A percentile compares a stretch with the other conserved stretches of the same genome.
Conservation (phyloP, 2,329 filamentous ascomycete genomes). For the Epichloe bromicola region DNA sequence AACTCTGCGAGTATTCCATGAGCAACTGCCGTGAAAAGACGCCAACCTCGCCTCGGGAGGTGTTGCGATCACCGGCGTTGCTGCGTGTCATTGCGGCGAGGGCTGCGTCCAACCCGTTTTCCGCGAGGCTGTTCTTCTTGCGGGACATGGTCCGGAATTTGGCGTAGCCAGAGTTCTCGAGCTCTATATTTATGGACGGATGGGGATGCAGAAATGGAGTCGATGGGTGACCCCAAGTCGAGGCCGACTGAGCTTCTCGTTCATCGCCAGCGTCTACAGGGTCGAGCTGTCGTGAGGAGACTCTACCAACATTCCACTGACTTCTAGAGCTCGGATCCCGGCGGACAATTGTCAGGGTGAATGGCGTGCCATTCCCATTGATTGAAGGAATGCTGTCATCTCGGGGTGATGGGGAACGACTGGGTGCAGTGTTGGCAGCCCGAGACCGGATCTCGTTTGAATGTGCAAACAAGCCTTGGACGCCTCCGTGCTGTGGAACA, state of each 20-base stretch:
- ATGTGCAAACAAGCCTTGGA: not conserved
- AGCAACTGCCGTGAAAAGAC: constrained; percentile 41
- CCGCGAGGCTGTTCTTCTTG: constrained; percentile 18
- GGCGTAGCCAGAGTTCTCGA: constrained; percentile 43
- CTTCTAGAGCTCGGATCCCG: constrained; percentile 54
- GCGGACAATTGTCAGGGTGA: constrained; percentile 54
- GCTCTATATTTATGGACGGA: constrained; percentile 36
- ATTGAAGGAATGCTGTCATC: constrained; percentile 17
- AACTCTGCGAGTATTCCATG: constrained; percentile 43
- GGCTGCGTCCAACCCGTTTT: constrained; percentile 11
- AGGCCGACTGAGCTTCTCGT: constrained; percentile 12
- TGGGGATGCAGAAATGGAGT: constrained; percentile 6
- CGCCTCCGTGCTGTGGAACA: not conserved
- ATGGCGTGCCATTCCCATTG: constrained; percentile 26
- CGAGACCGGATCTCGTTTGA: not conserved
- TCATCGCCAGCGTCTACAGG: constrained; percentile 12
- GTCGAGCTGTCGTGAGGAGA: constrained; percentile 42
- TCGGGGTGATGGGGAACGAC: constrained; percentile 25
- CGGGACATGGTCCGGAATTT: constrained; percentile 40
- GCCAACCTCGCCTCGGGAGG: constrained; percentile 8
- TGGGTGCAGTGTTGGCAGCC: not conserved
- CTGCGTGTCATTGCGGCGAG: constrained; percentile 5
- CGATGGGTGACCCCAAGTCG: constrained; percentile 1
- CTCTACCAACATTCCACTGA: constrained; percentile 64
- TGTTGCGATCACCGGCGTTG: constrained; percentile 5